A percentile compares a stretch with the other conserved stretches of the same genome.
Conservation (phyloP, 768 basidiomycete genomes). For the Mycena leptocephala region DNA sequence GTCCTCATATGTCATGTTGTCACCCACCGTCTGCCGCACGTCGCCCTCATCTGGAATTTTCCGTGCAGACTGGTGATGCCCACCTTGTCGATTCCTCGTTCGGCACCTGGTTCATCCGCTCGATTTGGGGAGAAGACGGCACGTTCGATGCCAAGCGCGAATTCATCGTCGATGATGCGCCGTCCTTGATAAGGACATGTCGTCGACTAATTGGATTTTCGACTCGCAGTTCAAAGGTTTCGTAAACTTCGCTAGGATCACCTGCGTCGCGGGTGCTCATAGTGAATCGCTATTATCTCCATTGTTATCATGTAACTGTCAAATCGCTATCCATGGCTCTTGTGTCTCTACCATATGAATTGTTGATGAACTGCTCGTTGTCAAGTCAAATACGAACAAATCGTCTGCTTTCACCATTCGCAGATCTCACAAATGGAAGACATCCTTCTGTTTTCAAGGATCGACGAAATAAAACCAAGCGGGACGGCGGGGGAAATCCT, state of each 20-base stretch:
- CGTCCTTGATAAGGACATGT: not conserved
- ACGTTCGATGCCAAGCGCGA: conserved; percentile 34
- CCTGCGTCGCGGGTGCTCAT: conserved; percentile 6
- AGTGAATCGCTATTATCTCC: conserved; percentile 9
- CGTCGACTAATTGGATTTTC: conserved; percentile 15
- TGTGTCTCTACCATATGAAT: no score
- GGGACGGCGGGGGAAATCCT: no score
- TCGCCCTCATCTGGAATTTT: conserved; percentile 73
- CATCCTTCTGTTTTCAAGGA: no score
- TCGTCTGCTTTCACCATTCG: no score
- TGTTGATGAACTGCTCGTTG: no score
- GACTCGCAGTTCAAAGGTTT: not conserved
- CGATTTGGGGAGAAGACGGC: conserved; percentile 40
- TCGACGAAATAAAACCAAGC: no score
- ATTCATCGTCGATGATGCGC: conserved; percentile 37
- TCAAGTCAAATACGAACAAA: no score
- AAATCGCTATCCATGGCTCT: conserved; percentile 29
- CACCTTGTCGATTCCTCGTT: conserved; percentile 45
- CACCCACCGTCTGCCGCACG: conserved; percentile 71
- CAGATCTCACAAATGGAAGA: no score
- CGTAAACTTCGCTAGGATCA: conserved; percentile 3
- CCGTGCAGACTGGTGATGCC: conserved; percentile 49
- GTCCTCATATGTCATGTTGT: conserved; percentile 68
- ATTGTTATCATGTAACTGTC: conserved; percentile 31
- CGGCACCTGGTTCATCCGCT: conserved; percentile 52